Percentiles rank a stretch among this genome's conserved stretches.
These are phyloP conservation scores for Apostasia ramifera DNA, from an alignment of 106 monocot genomes.

Conservation along the genomic window DNA sequence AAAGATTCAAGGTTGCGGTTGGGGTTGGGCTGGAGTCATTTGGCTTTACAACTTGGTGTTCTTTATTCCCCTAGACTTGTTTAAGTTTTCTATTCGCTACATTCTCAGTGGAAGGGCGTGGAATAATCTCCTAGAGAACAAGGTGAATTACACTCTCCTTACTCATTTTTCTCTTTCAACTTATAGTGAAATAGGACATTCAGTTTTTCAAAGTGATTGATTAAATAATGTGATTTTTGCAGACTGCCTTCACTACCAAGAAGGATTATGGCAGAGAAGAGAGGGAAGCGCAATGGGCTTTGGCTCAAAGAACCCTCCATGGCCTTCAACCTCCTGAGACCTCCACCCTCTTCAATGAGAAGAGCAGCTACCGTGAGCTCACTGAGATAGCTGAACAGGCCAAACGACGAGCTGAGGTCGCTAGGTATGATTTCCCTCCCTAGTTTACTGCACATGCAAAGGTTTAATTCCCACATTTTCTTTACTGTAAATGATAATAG, in stretches of 20 bases:
- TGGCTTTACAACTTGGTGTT: constrained; percentile 90
- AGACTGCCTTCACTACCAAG: constrained; percentile 80
- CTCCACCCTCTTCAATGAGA: constrained; percentile 32
- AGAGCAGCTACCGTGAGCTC: constrained; percentile 62
- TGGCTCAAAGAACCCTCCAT: constrained; percentile 79
- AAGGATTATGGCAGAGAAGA: constrained; percentile 72
- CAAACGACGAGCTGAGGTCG: constrained; percentile 64
- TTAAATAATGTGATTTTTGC: background rate
- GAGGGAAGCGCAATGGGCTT: constrained; percentile 87
- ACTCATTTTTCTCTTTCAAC: too few species aligned
- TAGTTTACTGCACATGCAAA: too few species aligned
- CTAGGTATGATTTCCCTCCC: constrained; percentile 31
- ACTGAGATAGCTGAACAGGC: constrained; percentile 84
- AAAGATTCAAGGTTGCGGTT: constrained; percentile 75
- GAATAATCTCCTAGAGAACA: constrained; percentile 64
- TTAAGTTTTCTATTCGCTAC: constrained; percentile 85
- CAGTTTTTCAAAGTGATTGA: background rate
- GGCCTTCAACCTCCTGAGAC: constrained; percentile 56
- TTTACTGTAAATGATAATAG: background rate
- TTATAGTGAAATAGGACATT: background rate
- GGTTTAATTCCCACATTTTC: background rate
- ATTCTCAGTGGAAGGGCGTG: constrained; percentile 90
- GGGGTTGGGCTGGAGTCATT: constrained; percentile 97
- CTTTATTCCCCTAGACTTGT: constrained; percentile 63
- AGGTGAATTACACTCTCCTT: constrained; percentile 18